Percentiles rank a stretch among this genome's conserved stretches.
These are phyloP conservation scores for Penicillium sp. DNA, from an alignment of 2,329 filamentous ascomycete species.

Conservation along the genomic window DNA sequence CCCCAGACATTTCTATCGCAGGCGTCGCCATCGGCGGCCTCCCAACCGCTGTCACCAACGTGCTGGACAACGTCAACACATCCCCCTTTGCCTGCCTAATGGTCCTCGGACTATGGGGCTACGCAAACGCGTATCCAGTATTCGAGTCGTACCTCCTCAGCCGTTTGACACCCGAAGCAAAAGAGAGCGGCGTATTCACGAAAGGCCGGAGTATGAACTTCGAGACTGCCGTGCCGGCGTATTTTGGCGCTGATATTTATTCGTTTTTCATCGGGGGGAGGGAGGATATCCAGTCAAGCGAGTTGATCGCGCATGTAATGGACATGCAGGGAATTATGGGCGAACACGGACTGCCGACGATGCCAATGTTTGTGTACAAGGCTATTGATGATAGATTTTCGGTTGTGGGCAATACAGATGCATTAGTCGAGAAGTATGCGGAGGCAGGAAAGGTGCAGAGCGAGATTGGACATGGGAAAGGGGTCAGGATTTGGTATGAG, in stretches of 20 bases:
- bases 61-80: background rate
- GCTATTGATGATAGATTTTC: conserved; percentile 5
- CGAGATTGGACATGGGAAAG: background rate
- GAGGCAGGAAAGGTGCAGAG: background rate
- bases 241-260: background rate
- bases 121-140: conserved; percentile 1
- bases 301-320: background rate
- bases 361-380: conserved; percentile 10
- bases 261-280: conserved; percentile 6
- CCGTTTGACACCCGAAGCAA: conserved; percentile 3
- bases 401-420: background rate
- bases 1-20: conserved; percentile 4
- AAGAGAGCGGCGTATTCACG: background rate
- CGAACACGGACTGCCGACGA: conserved; percentile 1
- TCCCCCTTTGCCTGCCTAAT: conserved; percentile 1
- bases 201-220: conserved; percentile 3
- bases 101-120: background rate
- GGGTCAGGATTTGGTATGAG: conserved; percentile 9
- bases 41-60: background rate
- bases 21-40: conserved; percentile 10
- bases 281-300: background rate
- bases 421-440: conserved; percentile 4
- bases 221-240: background rate
- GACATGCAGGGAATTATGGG: conserved; percentile 5
- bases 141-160: conserved; percentile 3